Conservation (phyloP, 2,329 filamentous ascomycete species). For the Ophiostoma sp. region DNA sequence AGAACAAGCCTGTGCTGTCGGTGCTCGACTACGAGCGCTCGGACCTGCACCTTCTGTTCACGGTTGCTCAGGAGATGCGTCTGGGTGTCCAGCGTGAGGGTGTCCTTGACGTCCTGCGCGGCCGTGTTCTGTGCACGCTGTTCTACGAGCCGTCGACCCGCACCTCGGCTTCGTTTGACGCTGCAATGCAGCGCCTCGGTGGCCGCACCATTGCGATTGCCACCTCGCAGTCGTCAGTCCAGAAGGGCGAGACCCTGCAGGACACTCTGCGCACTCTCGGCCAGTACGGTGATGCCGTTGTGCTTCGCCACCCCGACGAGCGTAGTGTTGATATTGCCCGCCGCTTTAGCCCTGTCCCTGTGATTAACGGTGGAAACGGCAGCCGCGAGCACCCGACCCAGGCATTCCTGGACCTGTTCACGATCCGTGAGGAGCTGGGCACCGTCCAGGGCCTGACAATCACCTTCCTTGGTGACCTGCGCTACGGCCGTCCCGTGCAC, state of each 20-base stretch:
- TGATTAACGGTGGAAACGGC: conserved; percentile 97
- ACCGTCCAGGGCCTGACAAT: conserved; percentile 94
- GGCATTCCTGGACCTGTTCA: conserved; percentile 95
- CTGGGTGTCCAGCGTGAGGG: conserved; percentile 89
- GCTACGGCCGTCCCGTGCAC: conserved; percentile 91
- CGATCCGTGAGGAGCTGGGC: conserved; percentile 93
- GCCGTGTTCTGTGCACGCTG: conserved; percentile 80
- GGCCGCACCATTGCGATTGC: conserved; percentile 78
- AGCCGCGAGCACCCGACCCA: conserved; percentile 95
- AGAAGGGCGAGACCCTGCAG: conserved; percentile 90
- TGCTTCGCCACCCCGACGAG: conserved; percentile 88
- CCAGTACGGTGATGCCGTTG: conserved; percentile 90
- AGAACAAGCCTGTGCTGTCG: conserved; percentile 81
- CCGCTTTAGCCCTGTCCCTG: conserved; percentile 81
- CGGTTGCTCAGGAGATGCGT: conserved; percentile 95
- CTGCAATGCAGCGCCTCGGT: conserved; percentile 96
- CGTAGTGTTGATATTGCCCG: conserved; percentile 73
- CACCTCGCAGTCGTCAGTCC: conserved; percentile 77
- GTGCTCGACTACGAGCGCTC: conserved; percentile 84
- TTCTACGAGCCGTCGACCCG: conserved; percentile 98
- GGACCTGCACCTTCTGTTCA: conserved; percentile 90
- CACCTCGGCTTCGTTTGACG: conserved; percentile 92
- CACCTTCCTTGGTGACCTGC: conserved; percentile 89
- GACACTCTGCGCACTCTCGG: conserved; percentile 90
- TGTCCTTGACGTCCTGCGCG: conserved; percentile 78